Conservation (phyloP, 2,329 filamentous ascomycete species). For the Apiospora pterosperma region DNA sequence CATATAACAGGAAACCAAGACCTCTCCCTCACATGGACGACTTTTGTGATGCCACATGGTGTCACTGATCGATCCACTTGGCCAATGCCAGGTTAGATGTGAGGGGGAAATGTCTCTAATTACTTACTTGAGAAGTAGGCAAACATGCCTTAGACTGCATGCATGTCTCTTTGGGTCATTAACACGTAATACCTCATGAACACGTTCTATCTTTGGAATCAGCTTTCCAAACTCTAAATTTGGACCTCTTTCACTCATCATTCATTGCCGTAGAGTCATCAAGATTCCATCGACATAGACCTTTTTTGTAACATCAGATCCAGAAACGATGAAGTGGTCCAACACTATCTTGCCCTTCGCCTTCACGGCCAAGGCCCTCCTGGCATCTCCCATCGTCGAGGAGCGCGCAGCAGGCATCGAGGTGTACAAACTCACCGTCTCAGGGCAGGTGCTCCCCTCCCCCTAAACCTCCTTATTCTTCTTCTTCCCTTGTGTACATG, state of each 20-base stretch:
- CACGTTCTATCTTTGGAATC: background rate
- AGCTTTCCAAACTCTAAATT: background rate
- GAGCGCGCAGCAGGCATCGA: background rate
- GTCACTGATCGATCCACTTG: background rate
- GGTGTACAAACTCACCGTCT: background rate
- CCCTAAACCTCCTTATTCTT: background rate
- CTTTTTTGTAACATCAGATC: background rate
- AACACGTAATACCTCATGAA: background rate
- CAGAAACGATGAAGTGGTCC: slow-evolving; percentile 8
- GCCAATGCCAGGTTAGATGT: background rate
- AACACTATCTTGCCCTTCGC: slow-evolving; percentile 10
- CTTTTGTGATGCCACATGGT: background rate
- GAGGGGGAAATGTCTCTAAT: background rate
- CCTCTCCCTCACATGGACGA: background rate
- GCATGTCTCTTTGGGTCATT: background rate
- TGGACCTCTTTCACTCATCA: background rate
- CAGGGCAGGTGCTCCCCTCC: background rate
- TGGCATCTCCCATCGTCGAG: background rate
- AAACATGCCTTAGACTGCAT: background rate
- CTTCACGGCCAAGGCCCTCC: background rate
- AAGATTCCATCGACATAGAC: no score
- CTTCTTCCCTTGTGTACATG: background rate
- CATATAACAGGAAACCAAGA: background rate
- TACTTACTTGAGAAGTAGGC: no score
- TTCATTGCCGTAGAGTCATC: no score